These are phyloP conservation scores for Cutaneotrichosporon sp. DNA, from an alignment of 1,284 basidiomycete genomes.

Conservation along the genomic window DNA sequence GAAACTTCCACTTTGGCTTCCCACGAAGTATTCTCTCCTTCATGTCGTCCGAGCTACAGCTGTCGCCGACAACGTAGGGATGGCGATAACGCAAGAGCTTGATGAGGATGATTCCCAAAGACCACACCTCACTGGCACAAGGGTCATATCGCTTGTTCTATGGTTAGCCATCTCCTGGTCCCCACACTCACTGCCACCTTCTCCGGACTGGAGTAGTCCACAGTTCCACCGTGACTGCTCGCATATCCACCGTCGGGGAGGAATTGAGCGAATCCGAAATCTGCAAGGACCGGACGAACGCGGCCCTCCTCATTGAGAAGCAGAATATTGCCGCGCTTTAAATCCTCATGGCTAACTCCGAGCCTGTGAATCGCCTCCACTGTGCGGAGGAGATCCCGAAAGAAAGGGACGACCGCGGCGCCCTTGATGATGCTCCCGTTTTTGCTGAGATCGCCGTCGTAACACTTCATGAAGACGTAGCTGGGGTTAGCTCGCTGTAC, in stretches of 20 bases:
- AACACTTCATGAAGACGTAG: slow-evolving; percentile 45
- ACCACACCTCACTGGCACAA: slow-evolving; percentile 48
- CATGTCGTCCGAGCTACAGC: slow-evolving; percentile 28
- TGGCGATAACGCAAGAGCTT: slow-evolving; percentile 43
- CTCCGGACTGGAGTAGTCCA: slow-evolving; percentile 50
- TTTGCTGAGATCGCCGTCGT: slow-evolving; percentile 17
- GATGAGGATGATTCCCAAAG: slow-evolving; percentile 45
- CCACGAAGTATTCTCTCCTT: slow-evolving; percentile 33
- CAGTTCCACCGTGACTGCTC: slow-evolving; percentile 45
- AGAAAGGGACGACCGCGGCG: slow-evolving; percentile 33
- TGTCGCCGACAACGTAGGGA: slow-evolving; percentile 33
- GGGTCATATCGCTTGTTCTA: slow-evolving; percentile 43
- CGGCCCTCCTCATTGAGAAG: slow-evolving; percentile 22
- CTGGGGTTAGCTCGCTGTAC: slow-evolving; percentile 22
- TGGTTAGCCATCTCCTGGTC: slow-evolving; percentile 3
- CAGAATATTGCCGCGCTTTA: slow-evolving; percentile 51
- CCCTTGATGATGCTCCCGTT: neutral
- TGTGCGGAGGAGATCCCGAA: slow-evolving; percentile 40
- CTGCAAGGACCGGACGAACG: slow-evolving; percentile 37
- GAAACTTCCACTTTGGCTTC: slow-evolving; percentile 28
- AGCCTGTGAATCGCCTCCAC: slow-evolving; percentile 44
- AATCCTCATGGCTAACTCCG: slow-evolving; percentile 49
- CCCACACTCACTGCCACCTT: slow-evolving; percentile 39
- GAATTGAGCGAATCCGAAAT: slow-evolving; percentile 52
- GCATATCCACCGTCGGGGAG: slow-evolving; percentile 31